Evolutionary conservation across 805 yeast species (phyloP).

Genomic region (Candida peoriensis): DNA sequence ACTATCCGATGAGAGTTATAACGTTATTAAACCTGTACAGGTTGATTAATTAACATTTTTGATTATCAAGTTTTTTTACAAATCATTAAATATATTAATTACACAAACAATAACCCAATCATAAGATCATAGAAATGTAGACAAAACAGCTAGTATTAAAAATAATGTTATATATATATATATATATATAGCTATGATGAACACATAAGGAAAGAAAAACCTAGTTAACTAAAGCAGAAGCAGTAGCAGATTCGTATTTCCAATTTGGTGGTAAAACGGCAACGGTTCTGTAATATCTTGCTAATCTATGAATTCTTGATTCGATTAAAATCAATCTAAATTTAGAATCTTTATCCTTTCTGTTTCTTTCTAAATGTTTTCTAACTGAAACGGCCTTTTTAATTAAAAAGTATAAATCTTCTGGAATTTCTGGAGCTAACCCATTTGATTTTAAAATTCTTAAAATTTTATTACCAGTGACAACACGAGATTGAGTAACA

Average conservation of each 20-base stretch:
- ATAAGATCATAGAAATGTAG: neutral
- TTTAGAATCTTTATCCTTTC: conserved; percentile 99
- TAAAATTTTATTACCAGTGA: conserved; percentile 98
- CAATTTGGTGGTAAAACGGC: conserved; percentile 99
- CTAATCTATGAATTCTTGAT: conserved; percentile 99
- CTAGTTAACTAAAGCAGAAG: conserved; percentile 99
- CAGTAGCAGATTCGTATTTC: conserved; percentile 99
- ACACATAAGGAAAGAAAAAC: conserved; percentile 22
- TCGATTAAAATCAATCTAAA: conserved; percentile 99
- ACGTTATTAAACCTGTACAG: conserved; percentile 13
- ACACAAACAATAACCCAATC: neutral
- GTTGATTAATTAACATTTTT: conserved; percentile 8
- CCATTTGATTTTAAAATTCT: conserved; percentile 99
- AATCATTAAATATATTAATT: neutral
- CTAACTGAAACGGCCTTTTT: conserved; percentile 99
- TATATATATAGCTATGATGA: conserved; percentile 4
- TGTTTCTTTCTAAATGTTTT: conserved; percentile 99
- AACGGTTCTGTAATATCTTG: conserved; percentile 99
- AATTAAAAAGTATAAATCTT: conserved; percentile 97
- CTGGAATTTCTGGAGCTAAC: conserved; percentile 99
- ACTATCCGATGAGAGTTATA: conserved; percentile 16
- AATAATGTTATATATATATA: neutral
- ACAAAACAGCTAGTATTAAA: neutral
- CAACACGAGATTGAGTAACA: conserved; percentile 94
- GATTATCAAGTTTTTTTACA: no score